Evolutionary conservation across 2,329 filamentous ascomycete genomes (phyloP), one percentile per base, ranked within the genome.

Genomic region (Leptoxyphium fumago): DNA sequence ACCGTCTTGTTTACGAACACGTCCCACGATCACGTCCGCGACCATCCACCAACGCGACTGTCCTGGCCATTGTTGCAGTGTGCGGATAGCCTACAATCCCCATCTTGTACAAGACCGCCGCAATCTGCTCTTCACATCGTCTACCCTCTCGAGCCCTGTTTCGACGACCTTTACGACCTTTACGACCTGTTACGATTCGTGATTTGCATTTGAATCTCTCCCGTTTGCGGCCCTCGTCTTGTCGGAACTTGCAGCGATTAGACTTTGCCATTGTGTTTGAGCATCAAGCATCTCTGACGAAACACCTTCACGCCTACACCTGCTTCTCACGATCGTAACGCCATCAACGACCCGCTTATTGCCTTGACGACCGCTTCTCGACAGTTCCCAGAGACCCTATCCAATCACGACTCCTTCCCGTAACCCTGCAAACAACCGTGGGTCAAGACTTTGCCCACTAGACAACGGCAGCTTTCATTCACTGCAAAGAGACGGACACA

Each of bases 91-190:
- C 21, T 26, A 7, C 21, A 26, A 26, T 26, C 21, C 21, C 21
- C 7, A 26, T 26, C 21, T 7, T 26, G 4, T 26, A 26, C 21
- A 26, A 50, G 48, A 49, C 47, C 41, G 52, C 53, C 46, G 50
- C 46, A 36, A 43, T 52, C 53, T 40, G 38, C 42, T 21, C 38
- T 15, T 18, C 38, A 17, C 42, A 39, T 29, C 34, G 8, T 9
- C 34, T 14, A 4, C 34, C n/a, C 34, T 38, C n/a, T 38, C 34
- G 15, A 38, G n/a, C 34, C n/a, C n/a, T 17, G 32, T 36, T 43
- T 14, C 53, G 48, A 59, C 56, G 57, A 60, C 48, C 54, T 46
- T 59, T 49, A 60, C 56, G 57, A 60, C 53, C 48, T 49, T 48
- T 40, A 59, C 52, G 53, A 56, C 49, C 43, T 41, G 46, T 57